Base-by-base conservation (phyloP, 2,329 filamentous ascomycete species). In the Colletotrichum nymphaeae region DNA sequence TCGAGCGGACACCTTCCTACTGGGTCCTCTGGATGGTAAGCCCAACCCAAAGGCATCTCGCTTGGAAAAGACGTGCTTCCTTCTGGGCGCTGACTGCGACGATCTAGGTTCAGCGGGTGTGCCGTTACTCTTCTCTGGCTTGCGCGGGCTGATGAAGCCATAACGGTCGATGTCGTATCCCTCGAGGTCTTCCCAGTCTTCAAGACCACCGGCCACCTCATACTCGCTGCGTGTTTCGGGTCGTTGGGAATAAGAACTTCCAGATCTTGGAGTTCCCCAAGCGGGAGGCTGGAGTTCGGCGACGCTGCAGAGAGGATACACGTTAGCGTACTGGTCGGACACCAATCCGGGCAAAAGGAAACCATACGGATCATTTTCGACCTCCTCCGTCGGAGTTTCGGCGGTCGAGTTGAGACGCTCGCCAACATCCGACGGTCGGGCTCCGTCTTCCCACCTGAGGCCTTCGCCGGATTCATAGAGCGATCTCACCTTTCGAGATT, bases 401-500 rank as follows among this genome's bases (percentile, higher is more conserved):
- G 81, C 83, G 78, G 85, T 85, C 76, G 88, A 84, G 79, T 86
- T 85, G 74, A 86, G 82, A 74, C 83, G 85, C 78, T 86, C 87
- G 80, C 83, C 84, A 77, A 79, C 80, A 58, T 85, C 86, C 79
- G 83, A 86, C 79, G 80, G 84, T 76, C 84, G 81, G 74, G 81
- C 84, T 75, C 87, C 87, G 79, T 88, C 86, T 81, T 89, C 87
- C 86, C 86, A 88, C 76, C 82, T 83, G 82, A 87, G 81, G 81
- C 81, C 82, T 80, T 88, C 88, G 83, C 86, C 86, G 79, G 85
- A 85, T 84, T 88, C 86, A 86, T 91, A 91, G 83, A 91, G 89
- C 83, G 88, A 91, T 86, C 89, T 90, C 87, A 91, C 89, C 87
- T 91, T 90, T 88, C 89, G 88, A 84, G 89, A 91, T 84, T 91